A percentile compares a stretch with the other conserved stretches of the same genome.
phyloP scores from a whole-genome alignment of 805 yeast genomes.

The Alloascoidea hylecoeti region DNA sequence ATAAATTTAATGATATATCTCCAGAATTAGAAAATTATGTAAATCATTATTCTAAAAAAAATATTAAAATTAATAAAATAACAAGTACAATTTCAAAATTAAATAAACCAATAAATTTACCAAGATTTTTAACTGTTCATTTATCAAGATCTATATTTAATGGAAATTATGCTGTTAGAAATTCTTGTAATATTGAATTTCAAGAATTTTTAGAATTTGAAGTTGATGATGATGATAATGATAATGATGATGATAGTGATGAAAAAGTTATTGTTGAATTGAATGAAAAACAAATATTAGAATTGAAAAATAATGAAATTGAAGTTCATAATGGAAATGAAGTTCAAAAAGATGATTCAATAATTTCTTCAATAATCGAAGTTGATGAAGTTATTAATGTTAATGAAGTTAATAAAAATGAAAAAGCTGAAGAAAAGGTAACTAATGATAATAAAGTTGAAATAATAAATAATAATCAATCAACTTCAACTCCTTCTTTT shows the following conservation, averaged over 20 bases:
- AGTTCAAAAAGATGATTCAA: conserved; percentile 7
- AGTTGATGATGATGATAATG: conserved; percentile 23
- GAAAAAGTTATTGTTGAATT: conserved; percentile 6
- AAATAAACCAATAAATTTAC: conserved; percentile 47
- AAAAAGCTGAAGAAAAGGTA: conserved; percentile 1
- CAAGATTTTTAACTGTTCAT: conserved; percentile 66
- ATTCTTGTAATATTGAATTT: conserved; percentile 58
- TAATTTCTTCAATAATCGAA: conserved; percentile 8
- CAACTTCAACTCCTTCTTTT: not conserved
- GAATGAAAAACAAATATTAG: conserved; percentile 5
- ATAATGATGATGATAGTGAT: conserved; percentile 9
- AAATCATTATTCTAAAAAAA: conserved; percentile 27
- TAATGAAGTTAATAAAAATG: conserved; percentile 6
- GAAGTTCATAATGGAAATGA: conserved; percentile 8
- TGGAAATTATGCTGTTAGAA: conserved; percentile 55
- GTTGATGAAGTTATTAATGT: conserved; percentile 14
- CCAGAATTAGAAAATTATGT: conserved; percentile 31
- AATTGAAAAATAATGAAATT: conserved; percentile 11
- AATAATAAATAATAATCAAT: too few species aligned
- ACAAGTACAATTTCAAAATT: conserved; percentile 57
- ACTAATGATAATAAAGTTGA: conserved; percentile 6
- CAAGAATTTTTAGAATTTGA: conserved; percentile 37
- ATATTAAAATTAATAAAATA: conserved; percentile 28
- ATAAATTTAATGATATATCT: conserved; percentile 31
- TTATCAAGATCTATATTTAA: conserved; percentile 71